phyloP scores from a whole-genome alignment of 306 rosid species.

The Fragaria nilgerrensis region DNA sequence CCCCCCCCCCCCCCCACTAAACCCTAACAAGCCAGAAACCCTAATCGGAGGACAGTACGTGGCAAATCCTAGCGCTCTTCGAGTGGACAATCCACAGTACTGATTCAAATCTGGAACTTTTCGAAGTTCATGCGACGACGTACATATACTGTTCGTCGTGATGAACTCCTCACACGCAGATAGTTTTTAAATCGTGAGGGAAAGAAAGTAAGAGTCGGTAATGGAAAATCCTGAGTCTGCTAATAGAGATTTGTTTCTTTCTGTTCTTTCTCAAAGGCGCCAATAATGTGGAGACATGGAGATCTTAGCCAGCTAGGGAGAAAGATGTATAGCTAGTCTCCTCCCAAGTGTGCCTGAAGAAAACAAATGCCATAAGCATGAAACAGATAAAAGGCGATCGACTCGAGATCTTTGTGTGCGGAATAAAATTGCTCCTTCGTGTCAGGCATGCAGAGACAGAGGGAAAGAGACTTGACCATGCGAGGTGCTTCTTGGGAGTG shows the following conservation, averaged over 20 bases:
- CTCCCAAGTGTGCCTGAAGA: constrained; percentile 5
- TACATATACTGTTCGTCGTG: not conserved
- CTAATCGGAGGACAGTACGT: not conserved
- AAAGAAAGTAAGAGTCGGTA: not conserved
- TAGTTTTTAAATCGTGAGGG: not conserved
- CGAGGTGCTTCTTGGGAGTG: constrained; percentile 13
- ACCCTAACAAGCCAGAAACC: constrained; percentile 12
- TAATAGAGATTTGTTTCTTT: not conserved
- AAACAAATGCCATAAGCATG: not conserved
- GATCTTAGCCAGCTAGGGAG: not conserved
- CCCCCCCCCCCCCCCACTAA: not conserved
- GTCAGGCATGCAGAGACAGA: not conserved
- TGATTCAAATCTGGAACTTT: not conserved
- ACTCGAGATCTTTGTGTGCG: constrained; percentile 4
- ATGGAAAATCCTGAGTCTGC: not conserved
- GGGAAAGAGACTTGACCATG: constrained; percentile 13
- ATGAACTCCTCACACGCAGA: not conserved
- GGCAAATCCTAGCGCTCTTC: constrained; percentile 13
- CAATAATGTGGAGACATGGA: constrained; percentile 12
- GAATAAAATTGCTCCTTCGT: not conserved
- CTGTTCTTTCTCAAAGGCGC: not conserved
- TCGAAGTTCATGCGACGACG: not conserved
- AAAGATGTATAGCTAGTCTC: not conserved
- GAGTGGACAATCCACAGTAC: not conserved
- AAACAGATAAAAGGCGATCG: not conserved